phyloP scores from a whole-genome alignment of 2,329 filamentous ascomycete species.

The Mollisiaceae sp. region DNA sequence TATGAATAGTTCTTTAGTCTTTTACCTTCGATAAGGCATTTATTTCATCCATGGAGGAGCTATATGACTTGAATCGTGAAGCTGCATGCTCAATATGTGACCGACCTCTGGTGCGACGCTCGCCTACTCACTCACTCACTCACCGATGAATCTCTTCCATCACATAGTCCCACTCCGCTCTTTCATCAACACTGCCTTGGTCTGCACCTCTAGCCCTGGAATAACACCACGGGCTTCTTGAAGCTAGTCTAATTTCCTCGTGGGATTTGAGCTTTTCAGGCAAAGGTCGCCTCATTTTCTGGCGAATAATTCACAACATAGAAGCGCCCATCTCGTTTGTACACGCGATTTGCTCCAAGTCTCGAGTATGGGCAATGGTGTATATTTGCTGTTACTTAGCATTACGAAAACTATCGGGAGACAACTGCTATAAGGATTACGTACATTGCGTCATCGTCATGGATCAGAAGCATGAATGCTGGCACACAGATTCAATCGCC shows the following conservation, averaged over 20 bases:
- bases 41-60: too few relatives aligned
- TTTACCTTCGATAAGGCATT: too few relatives aligned
- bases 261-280: constrained; percentile 54
- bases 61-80: too few relatives aligned
- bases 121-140: too few relatives aligned
- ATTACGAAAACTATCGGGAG: constrained; percentile 52
- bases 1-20: too few relatives aligned
- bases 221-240: constrained; percentile 50
- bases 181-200: constrained; percentile 61
- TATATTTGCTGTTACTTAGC: constrained; percentile 53
- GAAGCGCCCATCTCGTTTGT: constrained; percentile 60
- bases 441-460: constrained; percentile 63
- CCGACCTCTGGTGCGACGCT: too few relatives aligned
- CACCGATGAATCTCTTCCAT: constrained; percentile 61
- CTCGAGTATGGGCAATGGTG: constrained; percentile 42
- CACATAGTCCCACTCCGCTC: constrained; percentile 59
- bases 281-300: constrained; percentile 50
- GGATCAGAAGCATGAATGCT: too few relatives aligned
- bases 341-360: constrained; percentile 60
- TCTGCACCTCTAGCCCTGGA: constrained; percentile 8
- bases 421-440: constrained; percentile 61
- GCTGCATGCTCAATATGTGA: too few relatives aligned
- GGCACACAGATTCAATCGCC: too few relatives aligned
- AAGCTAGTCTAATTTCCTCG: constrained; percentile 54
- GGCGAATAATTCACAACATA: constrained; percentile 59